Evolutionary conservation across 805 yeast species (phyloP).

Genomic region (Ogataea methylovora): DNA sequence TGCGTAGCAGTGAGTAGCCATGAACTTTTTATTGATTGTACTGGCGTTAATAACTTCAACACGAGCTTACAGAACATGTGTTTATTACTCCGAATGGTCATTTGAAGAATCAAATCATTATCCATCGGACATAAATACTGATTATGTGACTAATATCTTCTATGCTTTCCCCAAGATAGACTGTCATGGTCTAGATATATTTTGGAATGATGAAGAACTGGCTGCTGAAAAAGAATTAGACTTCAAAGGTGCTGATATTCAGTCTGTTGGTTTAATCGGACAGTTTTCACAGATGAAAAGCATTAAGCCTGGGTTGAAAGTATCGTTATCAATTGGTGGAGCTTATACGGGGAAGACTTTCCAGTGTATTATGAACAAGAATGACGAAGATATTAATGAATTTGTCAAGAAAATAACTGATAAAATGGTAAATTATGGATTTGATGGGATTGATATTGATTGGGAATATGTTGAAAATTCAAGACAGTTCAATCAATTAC

Average conservation of each 20-base stretch:
- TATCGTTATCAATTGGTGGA: conserved; percentile 81
- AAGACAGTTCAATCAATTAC: conserved; percentile 37
- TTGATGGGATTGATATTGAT: conserved; percentile 91
- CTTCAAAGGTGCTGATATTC: conserved; percentile 4
- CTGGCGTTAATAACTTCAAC: too few species aligned
- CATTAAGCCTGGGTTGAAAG: conserved; percentile 33
- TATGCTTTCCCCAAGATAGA: conserved; percentile 72
- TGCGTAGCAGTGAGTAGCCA: too few species aligned
- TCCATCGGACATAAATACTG: conserved; percentile 56
- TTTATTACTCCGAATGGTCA: conserved; percentile 54
- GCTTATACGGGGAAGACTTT: conserved; percentile 42
- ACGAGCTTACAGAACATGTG: too few species aligned
- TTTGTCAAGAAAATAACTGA: conserved; percentile 46
- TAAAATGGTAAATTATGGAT: conserved; percentile 45
- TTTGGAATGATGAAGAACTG: conserved; percentile 57
- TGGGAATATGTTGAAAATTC: conserved; percentile 78
- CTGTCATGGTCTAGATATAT: conserved; percentile 42
- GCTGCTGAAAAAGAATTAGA: conserved; percentile 36
- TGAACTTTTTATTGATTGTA: too few species aligned
- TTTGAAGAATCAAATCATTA: conserved; percentile 56
- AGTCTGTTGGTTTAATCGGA: conserved; percentile 19
- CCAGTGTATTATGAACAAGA: conserved; percentile 21
- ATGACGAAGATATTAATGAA: conserved; percentile 20
- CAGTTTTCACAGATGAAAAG: conserved; percentile 21
- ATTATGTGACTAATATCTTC: conserved; percentile 55